Conservation (phyloP, 1,139 yeast genomes). For the Magnusiomyces ingens region DNA sequence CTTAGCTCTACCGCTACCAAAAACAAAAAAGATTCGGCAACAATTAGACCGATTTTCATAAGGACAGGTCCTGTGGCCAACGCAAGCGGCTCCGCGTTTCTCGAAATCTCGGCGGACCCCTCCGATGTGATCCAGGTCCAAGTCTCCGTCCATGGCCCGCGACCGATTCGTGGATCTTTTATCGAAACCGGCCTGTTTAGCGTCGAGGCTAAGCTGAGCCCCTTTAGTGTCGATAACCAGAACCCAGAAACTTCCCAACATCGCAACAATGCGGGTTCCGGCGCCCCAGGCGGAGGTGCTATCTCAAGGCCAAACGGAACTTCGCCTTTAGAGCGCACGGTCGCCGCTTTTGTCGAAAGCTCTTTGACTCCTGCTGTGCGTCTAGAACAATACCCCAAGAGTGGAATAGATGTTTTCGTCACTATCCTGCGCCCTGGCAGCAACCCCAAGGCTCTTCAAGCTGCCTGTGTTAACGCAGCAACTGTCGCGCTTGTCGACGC, state of each 20-base stretch:
- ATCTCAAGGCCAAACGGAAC: constrained; percentile 19
- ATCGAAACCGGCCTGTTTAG: constrained; percentile 60
- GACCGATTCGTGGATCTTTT: constrained; percentile 76
- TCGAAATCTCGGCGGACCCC: constrained; percentile 42
- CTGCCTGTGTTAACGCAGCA: constrained; percentile 48
- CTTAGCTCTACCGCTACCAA: constrained; percentile 7
- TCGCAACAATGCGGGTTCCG: constrained; percentile 23
- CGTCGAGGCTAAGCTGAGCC: constrained; percentile 58
- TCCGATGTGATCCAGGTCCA: constrained; percentile 51
- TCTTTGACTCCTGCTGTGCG: constrained; percentile 56
- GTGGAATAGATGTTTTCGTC: constrained; percentile 76
- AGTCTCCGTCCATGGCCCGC: constrained; percentile 79
- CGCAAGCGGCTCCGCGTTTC: constrained; percentile 77
- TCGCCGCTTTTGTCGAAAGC: constrained; percentile 51
- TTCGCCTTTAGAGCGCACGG: constrained; percentile 44
- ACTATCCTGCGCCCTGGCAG: constrained; percentile 50
- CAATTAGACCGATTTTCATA: constrained; percentile 29
- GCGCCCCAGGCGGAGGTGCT: constrained; percentile 27
- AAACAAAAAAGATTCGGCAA: constrained; percentile 2
- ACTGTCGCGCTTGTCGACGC: constrained; percentile 77
- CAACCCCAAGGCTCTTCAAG: constrained; percentile 30
- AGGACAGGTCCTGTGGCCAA: constrained; percentile 61
- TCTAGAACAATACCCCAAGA: constrained; percentile 76
- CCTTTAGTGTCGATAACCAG: constrained; percentile 35
- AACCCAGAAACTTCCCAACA: constrained; percentile 12